Conservation (phyloP, 331 rosid species). For the Malus hybrid region DNA sequence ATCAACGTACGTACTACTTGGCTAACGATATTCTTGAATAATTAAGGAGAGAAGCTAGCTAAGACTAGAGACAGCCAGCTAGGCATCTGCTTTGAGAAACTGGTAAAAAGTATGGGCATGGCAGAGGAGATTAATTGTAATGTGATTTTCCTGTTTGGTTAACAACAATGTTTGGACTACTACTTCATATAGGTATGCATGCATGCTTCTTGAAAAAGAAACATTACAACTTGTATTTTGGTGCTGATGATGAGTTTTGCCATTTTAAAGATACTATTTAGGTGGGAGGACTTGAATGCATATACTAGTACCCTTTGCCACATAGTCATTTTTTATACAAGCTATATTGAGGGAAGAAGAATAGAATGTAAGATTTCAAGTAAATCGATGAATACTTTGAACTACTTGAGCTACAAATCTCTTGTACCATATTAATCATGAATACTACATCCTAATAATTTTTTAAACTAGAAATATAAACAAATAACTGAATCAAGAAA, state of each 20-base stretch:
- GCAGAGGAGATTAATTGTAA: background rate
- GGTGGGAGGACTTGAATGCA: background rate
- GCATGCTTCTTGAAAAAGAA: too few relatives aligned
- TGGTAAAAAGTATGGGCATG: background rate
- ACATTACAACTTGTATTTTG: too few relatives aligned
- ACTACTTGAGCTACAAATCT: too few relatives aligned
- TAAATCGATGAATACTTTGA: background rate
- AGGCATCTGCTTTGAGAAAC: constrained; percentile 1
- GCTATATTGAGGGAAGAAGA: background rate
- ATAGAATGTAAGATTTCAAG: too few relatives aligned
- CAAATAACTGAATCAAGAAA: background rate
- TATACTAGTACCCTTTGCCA: background rate
- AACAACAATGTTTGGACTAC: background rate
- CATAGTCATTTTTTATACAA: background rate
- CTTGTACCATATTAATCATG: too few relatives aligned
- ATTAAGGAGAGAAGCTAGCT: constrained; percentile 1
- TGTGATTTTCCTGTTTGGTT: background rate
- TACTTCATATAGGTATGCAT: too few relatives aligned
- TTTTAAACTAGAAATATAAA: too few relatives aligned
- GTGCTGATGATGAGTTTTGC: background rate
- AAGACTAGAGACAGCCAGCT: background rate
- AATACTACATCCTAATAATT: too few relatives aligned
- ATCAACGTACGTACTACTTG: background rate
- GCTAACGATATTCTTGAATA: background rate
- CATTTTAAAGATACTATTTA: background rate